These are phyloP conservation scores for Penicillium soppii DNA, from an alignment of 495 filamentous ascomycete genomes.

Conservation along the genomic window DNA sequence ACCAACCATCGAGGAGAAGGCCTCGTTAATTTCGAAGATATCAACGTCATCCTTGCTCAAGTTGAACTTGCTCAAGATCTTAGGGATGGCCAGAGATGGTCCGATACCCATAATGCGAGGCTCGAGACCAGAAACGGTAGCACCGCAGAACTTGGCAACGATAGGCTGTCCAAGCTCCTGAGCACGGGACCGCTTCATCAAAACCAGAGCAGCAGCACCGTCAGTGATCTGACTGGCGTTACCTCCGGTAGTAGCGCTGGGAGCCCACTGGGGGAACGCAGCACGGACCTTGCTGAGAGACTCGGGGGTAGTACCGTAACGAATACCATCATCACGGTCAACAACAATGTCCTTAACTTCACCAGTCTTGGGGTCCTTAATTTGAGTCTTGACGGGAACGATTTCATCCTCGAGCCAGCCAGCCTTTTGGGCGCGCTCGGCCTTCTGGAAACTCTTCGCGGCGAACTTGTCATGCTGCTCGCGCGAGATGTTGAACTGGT, in stretches of 20 bases:
- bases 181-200: conserved; percentile 91
- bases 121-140: conserved; percentile 82
- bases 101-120: conserved; percentile 98
- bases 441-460: conserved; percentile 78
- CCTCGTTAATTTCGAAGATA: conserved; percentile 93
- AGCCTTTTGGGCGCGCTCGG: conserved; percentile 87
- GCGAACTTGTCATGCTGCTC: conserved; percentile 79
- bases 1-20: conserved; percentile 87
- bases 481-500: conserved; percentile 78
- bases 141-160: conserved; percentile 86
- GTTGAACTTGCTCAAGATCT: conserved; percentile 77
- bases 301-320: conserved; percentile 86
- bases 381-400: conserved; percentile 72
- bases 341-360: conserved; percentile 74
- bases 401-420: conserved; percentile 94
- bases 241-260: conserved; percentile 82
- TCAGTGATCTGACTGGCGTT: conserved; percentile 95
- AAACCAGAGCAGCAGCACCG: conserved; percentile 82
- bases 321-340: conserved; percentile 84
- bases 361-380: conserved; percentile 81
- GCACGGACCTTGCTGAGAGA: conserved; percentile 76
- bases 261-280: conserved; percentile 86
- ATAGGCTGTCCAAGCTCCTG: conserved; percentile 83
- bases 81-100: conserved; percentile 87
- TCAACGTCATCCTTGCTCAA: conserved; percentile 80